Evolutionary conservation across 2,329 filamentous ascomycete species (phyloP).

Genomic region (Triangularia setosa): DNA sequence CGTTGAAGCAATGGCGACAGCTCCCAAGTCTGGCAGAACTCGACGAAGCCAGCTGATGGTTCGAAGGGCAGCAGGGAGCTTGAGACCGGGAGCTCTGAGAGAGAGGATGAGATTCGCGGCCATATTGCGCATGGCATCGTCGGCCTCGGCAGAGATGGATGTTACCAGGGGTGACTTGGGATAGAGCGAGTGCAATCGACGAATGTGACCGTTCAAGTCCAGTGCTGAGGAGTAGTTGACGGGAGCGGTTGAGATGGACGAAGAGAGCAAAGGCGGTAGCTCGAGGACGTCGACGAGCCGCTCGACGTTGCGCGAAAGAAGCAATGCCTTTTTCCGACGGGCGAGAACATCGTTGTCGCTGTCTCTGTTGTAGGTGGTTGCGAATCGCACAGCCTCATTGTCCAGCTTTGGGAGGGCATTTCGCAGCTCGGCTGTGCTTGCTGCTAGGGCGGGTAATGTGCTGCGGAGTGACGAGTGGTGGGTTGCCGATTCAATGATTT

Average conservation of each 20-base stretch:
- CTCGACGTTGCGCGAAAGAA: slow-evolving; percentile 82
- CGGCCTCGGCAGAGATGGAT: slow-evolving; percentile 71
- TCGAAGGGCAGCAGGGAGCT: slow-evolving; percentile 84
- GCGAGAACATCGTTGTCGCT: slow-evolving; percentile 67
- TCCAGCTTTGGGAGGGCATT: slow-evolving; percentile 76
- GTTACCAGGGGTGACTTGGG: slow-evolving; percentile 71
- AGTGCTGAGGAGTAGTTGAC: slow-evolving; percentile 84
- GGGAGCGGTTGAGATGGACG: slow-evolving; percentile 62
- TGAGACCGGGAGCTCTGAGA: slow-evolving; percentile 72
- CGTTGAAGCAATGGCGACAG: slow-evolving; percentile 23
- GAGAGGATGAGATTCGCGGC: slow-evolving; percentile 76
- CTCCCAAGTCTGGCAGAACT: slow-evolving; percentile 74
- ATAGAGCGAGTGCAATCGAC: slow-evolving; percentile 77
- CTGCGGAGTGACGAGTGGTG: slow-evolving; percentile 69
- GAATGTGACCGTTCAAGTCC: slow-evolving; percentile 91
- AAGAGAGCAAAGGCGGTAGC: slow-evolving; percentile 78
- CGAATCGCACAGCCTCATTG: slow-evolving; percentile 72
- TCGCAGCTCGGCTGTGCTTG: slow-evolving; percentile 63
- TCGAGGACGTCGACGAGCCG: slow-evolving; percentile 87
- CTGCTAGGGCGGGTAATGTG: slow-evolving; percentile 67
- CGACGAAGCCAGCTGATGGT: slow-evolving; percentile 88
- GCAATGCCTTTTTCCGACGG: slow-evolving; percentile 71
- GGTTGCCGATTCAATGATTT: slow-evolving; percentile 75
- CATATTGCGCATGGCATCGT: slow-evolving; percentile 84
- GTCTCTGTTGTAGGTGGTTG: slow-evolving; percentile 74